These are phyloP conservation scores for Maudiozyma bulderi DNA, from an alignment of 805 yeast genomes.

Conservation along the genomic window DNA sequence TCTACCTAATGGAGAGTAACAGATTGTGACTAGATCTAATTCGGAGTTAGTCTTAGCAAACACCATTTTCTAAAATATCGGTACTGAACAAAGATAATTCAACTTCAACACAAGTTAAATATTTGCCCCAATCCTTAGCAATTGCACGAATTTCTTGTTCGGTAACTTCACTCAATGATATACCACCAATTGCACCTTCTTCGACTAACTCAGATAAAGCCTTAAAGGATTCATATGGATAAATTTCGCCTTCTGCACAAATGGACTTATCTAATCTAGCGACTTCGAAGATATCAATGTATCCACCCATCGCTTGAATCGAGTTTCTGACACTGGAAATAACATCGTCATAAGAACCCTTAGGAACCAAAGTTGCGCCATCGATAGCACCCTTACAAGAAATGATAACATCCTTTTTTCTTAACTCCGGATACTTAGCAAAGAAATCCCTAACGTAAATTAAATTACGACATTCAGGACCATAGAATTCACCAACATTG, in stretches of 20 bases:
- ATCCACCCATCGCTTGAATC: conserved; percentile 35
- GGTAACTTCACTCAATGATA: conserved; percentile 66
- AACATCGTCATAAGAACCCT: conserved; percentile 41
- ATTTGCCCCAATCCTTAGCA: conserved; percentile 36
- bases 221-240: conserved; percentile 45
- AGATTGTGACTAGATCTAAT: conserved; percentile 53
- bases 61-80: conserved; percentile 53
- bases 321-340: conserved; percentile 38
- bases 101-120: conserved; percentile 62
- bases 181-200: conserved; percentile 55
- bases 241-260: conserved; percentile 16
- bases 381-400: conserved; percentile 61
- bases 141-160: conserved; percentile 55
- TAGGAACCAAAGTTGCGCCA: conserved; percentile 34
- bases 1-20: conserved; percentile 77
- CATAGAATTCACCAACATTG: conserved; percentile 77
- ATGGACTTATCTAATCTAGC: conserved; percentile 54
- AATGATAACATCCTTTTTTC: conserved; percentile 45
- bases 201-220: conserved; percentile 51
- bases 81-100: conserved; percentile 68
- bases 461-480: conserved; percentile 45
- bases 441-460: conserved; percentile 49
- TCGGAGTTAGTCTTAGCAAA: conserved; percentile 48
- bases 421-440: conserved; percentile 43
- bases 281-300: conserved; percentile 53